phyloP scores from a whole-genome alignment of 768 basidiomycete species.

The Phaeotremella fagi region DNA sequence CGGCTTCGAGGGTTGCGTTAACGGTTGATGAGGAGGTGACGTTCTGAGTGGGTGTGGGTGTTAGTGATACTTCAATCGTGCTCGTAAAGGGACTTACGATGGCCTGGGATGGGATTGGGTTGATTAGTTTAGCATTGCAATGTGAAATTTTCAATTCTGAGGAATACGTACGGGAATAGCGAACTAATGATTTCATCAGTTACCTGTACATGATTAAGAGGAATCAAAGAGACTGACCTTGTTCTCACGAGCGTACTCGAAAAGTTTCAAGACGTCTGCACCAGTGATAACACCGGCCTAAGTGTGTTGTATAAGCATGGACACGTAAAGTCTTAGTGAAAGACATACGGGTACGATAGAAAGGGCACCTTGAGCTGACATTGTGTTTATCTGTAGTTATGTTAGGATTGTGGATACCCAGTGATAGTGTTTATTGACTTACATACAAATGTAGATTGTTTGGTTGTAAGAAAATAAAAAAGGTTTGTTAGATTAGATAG shows the following conservation, averaged over 20 bases:
- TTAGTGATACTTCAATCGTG: conserved; percentile 20
- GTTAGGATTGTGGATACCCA: too few relatives aligned
- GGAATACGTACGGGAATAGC: conserved; percentile 53
- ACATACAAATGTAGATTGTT: too few relatives aligned
- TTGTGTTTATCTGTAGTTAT: conserved; percentile 21
- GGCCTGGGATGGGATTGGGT: too few relatives aligned
- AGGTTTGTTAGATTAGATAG: too few relatives aligned
- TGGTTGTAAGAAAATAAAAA: too few relatives aligned
- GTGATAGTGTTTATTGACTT: too few relatives aligned
- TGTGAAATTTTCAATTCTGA: too few relatives aligned
- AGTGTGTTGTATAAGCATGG: too few relatives aligned
- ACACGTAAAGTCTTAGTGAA: too few relatives aligned
- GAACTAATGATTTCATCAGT: conserved; percentile 40
- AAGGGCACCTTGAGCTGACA: conserved; percentile 47
- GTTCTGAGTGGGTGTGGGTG: conserved; percentile 68
- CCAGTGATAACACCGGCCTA: conserved; percentile 94
- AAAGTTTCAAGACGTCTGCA: conserved; percentile 88
- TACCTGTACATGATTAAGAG: neutral
- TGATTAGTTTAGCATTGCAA: too few relatives aligned
- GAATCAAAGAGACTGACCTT: conserved; percentile 56
- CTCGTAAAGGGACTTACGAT: conserved; percentile 43
- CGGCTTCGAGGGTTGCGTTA: conserved; percentile 92
- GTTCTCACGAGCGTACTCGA: conserved; percentile 85
- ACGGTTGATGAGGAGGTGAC: conserved; percentile 93
- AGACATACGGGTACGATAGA: conserved; percentile 49